phyloP scores from a whole-genome alignment of 805 yeast species.

The Ogataea methylovora region DNA sequence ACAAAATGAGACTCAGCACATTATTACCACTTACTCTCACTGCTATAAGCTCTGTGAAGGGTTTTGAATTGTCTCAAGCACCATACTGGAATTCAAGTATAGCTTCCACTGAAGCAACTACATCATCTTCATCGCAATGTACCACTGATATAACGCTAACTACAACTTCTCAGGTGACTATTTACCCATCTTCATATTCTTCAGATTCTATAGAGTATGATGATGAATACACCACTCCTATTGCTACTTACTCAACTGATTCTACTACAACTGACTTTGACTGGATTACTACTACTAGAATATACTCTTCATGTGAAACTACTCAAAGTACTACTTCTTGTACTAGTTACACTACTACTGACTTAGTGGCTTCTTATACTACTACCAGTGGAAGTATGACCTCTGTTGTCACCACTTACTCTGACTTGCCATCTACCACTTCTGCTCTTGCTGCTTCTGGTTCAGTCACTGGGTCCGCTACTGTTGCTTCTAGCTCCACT shows the following conservation, averaged over 20 bases:
- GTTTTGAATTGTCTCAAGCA: too few relatives aligned
- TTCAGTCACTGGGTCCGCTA: background rate
- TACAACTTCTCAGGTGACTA: background rate
- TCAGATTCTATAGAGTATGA: conserved; percentile 5
- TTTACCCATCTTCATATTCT: conserved; percentile 4
- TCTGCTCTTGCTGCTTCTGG: conserved; percentile 1
- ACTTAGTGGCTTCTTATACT: conserved; percentile 17
- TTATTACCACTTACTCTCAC: too few relatives aligned
- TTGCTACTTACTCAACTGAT: conserved; percentile 8
- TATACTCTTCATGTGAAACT: conserved; percentile 11
- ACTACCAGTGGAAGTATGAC: conserved; percentile 11
- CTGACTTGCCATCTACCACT: background rate
- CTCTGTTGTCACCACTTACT: conserved; percentile 8
- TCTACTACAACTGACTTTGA: conserved; percentile 7
- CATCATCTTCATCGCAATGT: conserved; percentile 3
- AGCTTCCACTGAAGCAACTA: conserved; percentile 2
- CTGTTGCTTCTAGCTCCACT: conserved; percentile 5
- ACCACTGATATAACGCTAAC: too few relatives aligned
- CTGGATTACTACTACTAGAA: conserved; percentile 13
- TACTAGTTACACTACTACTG: conserved; percentile 15
- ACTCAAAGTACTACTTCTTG: conserved; percentile 12
- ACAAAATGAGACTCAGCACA: too few relatives aligned
- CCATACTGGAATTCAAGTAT: too few relatives aligned
- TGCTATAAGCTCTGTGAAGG: too few relatives aligned
- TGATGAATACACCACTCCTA: conserved; percentile 12